phyloP scores from a whole-genome alignment of 441 rosid species.

The Cnidoscolus chayamansa region DNA sequence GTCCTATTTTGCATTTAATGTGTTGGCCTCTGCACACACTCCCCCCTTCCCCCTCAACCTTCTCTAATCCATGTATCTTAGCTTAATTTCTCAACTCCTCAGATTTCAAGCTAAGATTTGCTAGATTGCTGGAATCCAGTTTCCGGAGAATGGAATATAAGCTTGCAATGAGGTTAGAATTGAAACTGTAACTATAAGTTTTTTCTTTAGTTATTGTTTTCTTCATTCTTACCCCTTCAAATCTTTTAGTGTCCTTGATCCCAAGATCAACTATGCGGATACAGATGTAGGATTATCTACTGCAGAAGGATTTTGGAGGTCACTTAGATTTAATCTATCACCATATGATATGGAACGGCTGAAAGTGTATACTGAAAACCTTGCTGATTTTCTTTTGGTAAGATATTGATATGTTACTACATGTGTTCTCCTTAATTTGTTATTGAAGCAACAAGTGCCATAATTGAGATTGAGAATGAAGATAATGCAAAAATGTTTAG shows the following conservation, averaged over 20 bases:
- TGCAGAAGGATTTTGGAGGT: slow-evolving; percentile 56
- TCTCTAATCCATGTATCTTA: slow-evolving; percentile 7
- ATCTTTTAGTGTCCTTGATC: slow-evolving; percentile 74
- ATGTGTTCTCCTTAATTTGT: neutral
- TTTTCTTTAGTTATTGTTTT: slow-evolving; percentile 23
- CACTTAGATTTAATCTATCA: slow-evolving; percentile 45
- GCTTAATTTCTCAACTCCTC: slow-evolving; percentile 22
- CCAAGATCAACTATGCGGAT: slow-evolving; percentile 67
- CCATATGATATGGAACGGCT: slow-evolving; percentile 72
- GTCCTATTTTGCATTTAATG: slow-evolving; percentile 19
- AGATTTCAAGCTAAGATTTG: slow-evolving; percentile 79
- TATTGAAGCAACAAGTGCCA: neutral
- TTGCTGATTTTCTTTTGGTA: slow-evolving; percentile 68
- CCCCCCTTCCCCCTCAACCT: neutral
- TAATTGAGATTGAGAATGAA: neutral
- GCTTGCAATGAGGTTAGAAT: slow-evolving; percentile 88
- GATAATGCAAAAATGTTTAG: neutral
- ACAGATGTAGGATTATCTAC: slow-evolving; percentile 29
- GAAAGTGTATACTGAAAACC: slow-evolving; percentile 73
- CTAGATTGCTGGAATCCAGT: slow-evolving; percentile 50
- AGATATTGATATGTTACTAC: slow-evolving; percentile 25
- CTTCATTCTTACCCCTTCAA: slow-evolving; percentile 24
- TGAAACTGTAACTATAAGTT: slow-evolving; percentile 14
- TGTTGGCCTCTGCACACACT: neutral
- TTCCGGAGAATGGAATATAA: slow-evolving; percentile 79